A percentile compares a stretch with the other conserved stretches of the same genome.
These are phyloP conservation scores for Pogostemon cablin DNA, from an alignment of 257 asterid species.

Conservation along the genomic window DNA sequence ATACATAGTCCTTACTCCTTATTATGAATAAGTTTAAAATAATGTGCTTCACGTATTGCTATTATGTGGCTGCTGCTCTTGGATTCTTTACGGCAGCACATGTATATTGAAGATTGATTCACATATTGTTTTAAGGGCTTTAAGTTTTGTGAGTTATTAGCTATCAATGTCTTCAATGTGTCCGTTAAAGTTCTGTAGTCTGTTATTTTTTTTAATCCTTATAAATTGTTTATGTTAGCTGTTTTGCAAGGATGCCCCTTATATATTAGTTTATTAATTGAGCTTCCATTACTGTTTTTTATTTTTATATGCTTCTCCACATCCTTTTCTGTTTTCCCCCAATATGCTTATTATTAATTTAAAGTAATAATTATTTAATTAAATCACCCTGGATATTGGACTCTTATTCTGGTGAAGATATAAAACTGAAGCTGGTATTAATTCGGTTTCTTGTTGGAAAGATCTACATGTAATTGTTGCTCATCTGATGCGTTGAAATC, in stretches of 20 bases:
- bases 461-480: not conserved
- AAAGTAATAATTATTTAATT: constrained; percentile 3
- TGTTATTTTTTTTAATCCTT: constrained; percentile 11
- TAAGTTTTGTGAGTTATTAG: not conserved
- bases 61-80: constrained; percentile 1
- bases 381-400: constrained; percentile 8
- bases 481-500: constrained; percentile 9
- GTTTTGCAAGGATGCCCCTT: not conserved
- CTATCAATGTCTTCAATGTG: constrained; percentile 15
- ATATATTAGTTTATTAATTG: constrained; percentile 6
- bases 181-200: not conserved
- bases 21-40: not conserved
- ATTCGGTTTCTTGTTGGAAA: constrained; percentile 12
- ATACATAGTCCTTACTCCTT: not conserved
- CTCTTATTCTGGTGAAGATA: constrained; percentile 14
- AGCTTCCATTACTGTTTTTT: constrained; percentile 3
- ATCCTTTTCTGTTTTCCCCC: constrained; percentile 5
- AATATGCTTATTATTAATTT: constrained; percentile 7
- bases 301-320: not conserved
- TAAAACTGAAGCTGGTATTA: constrained; percentile 21
- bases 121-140: constrained; percentile 15
- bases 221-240: not conserved
- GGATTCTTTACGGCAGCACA: not conserved
- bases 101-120: not conserved
- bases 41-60: not conserved